Conservation (phyloP, 805 yeast species). For the Kuraishia piskuri region DNA sequence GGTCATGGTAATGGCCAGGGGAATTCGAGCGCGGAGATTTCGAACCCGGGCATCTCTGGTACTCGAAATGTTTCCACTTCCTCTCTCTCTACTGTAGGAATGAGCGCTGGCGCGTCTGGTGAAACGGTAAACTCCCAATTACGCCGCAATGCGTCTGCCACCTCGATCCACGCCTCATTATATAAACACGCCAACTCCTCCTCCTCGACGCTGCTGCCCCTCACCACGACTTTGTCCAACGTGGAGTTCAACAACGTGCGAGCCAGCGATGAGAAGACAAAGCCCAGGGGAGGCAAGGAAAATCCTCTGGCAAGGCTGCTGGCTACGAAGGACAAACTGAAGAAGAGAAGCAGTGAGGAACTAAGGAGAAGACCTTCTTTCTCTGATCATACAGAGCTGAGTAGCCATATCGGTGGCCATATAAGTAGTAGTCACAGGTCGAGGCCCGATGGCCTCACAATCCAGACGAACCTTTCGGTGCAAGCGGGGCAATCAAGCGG, state of each 20-base stretch:
- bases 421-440: too few species aligned
- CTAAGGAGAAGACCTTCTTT: neutral
- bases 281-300: slow-evolving; percentile 1
- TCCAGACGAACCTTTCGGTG: neutral
- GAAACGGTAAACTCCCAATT: neutral
- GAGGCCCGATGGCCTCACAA: neutral
- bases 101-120: too few species aligned
- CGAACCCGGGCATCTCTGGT: too few species aligned
- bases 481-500: too few species aligned
- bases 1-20: too few species aligned
- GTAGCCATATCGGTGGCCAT: neutral
- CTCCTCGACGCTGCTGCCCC: slow-evolving; percentile 11
- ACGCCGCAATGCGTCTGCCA: neutral
- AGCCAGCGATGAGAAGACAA: slow-evolving; percentile 6
- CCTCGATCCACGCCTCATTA: neutral
- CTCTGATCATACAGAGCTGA: neutral
- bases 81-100: too few species aligned
- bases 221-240: slow-evolving; percentile 16
- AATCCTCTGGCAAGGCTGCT: neutral
- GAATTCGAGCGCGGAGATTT: too few species aligned
- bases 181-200: slow-evolving; percentile 10
- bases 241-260: slow-evolving; percentile 26
- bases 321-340: neutral
- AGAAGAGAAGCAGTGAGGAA: neutral
- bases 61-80: too few species aligned